Evolutionary conservation across 305 asterid genomes (phyloP), one percentile per base, ranked within the genome.

Genomic region (Fraxinus floribunda): DNA sequence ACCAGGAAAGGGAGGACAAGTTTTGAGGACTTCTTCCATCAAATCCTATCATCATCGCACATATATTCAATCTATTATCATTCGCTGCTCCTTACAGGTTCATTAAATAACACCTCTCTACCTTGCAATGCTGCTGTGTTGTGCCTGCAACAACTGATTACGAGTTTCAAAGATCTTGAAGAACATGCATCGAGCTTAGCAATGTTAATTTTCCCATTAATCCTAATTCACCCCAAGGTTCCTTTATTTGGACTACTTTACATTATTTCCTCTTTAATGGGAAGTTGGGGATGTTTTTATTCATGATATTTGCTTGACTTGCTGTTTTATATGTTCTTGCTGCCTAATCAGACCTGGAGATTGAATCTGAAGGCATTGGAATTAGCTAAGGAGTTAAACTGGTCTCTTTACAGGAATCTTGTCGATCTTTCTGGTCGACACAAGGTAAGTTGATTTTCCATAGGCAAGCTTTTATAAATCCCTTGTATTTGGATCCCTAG

Each of bases 211-310:
- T 93, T 96, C 80, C 98, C 99, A 60, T 84, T 96, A 80, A 84
- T 96, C 75, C 81, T 92, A 64, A 81, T 96, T 83, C 90, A 82
- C 44, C 97, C 92, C 1, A 93, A 96, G 99, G 99, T 96, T 83
- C 76, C 76, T 80, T 78, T 55, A 15, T 80, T 78, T 74, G 79
- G 38, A 60, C 39, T 49, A 8, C 26, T 55, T 44, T 6, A 29
- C 46, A 6, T 52, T 75, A 24, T 71, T 79, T 41, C 38, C 81
- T 77, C 36, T 35, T 11, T n/a, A 68, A 39, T 30, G 82, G 29
- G 30, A 46, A 9, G 64, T 84, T 57, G 75, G 15, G 22, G 70
- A n/a, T 75, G 49, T n/a, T 71, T 16, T 78, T 72, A 34, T 32
- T 72, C 77, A 49, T 60, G 60, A 72, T 78, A 32, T 78, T 44